phyloP scores from a whole-genome alignment of 345 rosid species.

The Camelina hispida region DNA sequence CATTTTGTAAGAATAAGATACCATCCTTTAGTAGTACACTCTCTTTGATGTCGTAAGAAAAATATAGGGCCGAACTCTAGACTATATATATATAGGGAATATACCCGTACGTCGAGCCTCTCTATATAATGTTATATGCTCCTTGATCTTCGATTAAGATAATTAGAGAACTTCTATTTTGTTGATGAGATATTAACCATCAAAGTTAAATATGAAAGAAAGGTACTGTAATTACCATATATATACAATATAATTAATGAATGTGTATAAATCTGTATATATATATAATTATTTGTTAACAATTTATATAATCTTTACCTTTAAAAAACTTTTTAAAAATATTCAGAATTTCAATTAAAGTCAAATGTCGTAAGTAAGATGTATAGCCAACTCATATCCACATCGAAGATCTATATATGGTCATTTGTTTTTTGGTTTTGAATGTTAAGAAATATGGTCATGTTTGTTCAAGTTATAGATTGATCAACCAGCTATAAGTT shows the following conservation, averaged over 20 bases:
- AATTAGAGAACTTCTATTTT: neutral
- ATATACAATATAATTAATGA: neutral
- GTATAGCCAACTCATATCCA: neutral
- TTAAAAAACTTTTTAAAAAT: neutral
- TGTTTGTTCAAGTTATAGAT: neutral
- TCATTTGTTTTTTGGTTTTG: too few species aligned
- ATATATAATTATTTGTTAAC: neutral
- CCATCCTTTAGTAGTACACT: constrained; percentile 34
- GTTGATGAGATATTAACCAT: neutral
- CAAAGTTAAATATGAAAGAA: neutral
- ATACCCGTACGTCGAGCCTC: constrained; percentile 16
- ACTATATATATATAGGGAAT: constrained; percentile 9
- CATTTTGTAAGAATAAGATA: constrained; percentile 35
- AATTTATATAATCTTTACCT: neutral
- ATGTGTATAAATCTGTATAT: too few species aligned
- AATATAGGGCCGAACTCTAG: constrained; percentile 9
- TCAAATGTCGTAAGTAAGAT: neutral
- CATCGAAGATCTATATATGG: neutral
- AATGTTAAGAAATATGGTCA: neutral
- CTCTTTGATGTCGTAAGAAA: constrained; percentile 11
- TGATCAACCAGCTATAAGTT: constrained; percentile 4
- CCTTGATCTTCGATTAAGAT: constrained; percentile 8
- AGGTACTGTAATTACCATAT: neutral
- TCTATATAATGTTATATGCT: constrained; percentile 13
- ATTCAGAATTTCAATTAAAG: neutral